A percentile compares a stretch with the other conserved stretches of the same genome.
Conservation (phyloP, 306 rosid species). For the Glycine tomentella region DNA sequence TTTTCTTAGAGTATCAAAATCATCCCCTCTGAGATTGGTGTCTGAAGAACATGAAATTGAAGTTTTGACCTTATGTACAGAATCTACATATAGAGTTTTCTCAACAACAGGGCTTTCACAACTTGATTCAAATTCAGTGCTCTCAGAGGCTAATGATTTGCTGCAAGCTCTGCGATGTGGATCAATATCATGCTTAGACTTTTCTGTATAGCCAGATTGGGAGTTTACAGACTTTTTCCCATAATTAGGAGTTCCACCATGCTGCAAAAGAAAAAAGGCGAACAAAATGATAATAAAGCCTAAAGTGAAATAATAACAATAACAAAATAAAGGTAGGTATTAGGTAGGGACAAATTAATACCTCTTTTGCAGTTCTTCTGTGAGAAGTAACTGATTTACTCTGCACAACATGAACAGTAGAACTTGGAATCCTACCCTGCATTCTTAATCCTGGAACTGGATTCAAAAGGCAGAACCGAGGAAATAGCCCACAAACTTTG, state of each 20-base stretch:
- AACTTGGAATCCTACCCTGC: constrained; percentile 50
- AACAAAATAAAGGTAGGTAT: neutral
- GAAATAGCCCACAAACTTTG: constrained; percentile 68
- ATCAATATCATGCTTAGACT: constrained; percentile 46
- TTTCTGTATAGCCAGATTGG: constrained; percentile 51
- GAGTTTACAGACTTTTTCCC: constrained; percentile 48
- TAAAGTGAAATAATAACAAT: constrained; percentile 32
- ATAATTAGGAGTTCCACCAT: constrained; percentile 48
- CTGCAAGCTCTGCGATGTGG: constrained; percentile 54
- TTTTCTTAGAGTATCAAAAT: constrained; percentile 48
- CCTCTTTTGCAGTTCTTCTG: constrained; percentile 59
- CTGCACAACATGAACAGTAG: constrained; percentile 55
- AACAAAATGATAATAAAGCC: constrained; percentile 31
- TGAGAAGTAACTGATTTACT: constrained; percentile 61
- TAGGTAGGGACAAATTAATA: constrained; percentile 40
- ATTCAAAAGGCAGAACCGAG: constrained; percentile 71
- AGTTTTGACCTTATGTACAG: constrained; percentile 59
- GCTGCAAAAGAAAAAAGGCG: constrained; percentile 52
- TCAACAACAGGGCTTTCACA: constrained; percentile 68
- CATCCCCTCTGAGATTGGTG: constrained; percentile 47
- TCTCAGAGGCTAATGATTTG: constrained; percentile 48
- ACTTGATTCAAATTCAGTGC: constrained; percentile 46
- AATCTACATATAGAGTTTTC: constrained; percentile 86
- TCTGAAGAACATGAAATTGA: constrained; percentile 55
- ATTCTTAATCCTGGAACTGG: constrained; percentile 71